Evolutionary conservation across 2,329 filamentous ascomycete species (phyloP).

Genomic region (Exophiala sp.): DNA sequence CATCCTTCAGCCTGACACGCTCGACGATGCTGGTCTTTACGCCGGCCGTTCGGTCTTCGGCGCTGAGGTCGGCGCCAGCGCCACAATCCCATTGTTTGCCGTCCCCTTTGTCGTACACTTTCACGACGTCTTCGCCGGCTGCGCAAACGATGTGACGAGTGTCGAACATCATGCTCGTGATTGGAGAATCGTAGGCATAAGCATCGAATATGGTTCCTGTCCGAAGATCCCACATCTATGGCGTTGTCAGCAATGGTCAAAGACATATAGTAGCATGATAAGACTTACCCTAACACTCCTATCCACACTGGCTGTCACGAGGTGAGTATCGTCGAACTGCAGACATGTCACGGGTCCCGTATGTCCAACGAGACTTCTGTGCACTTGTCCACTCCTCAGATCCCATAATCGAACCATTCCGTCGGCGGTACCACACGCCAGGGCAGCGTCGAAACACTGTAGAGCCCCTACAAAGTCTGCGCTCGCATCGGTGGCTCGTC

Average conservation of each 20-base stretch:
- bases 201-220: slow-evolving; percentile 94
- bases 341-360: slow-evolving; percentile 90
- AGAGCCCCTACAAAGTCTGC: slow-evolving; percentile 93
- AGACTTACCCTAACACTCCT: slow-evolving; percentile 82
- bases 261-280: slow-evolving; percentile 4
- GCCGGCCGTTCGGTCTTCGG: slow-evolving; percentile 60
- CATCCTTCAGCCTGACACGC: slow-evolving; percentile 84
- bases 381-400: slow-evolving; percentile 92
- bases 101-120: slow-evolving; percentile 97
- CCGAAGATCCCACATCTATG: slow-evolving; percentile 94
- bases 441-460: slow-evolving; percentile 91
- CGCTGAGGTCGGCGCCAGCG: slow-evolving; percentile 59
- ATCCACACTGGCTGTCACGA: slow-evolving; percentile 90
- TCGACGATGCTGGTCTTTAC: slow-evolving; percentile 70
- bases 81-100: slow-evolving; percentile 96
- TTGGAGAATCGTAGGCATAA: slow-evolving; percentile 86
- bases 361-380: slow-evolving; percentile 90
- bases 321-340: slow-evolving; percentile 92
- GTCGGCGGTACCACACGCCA: slow-evolving; percentile 94
- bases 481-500: slow-evolving; percentile 60
- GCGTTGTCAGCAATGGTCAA: slow-evolving; percentile 21
- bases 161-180: slow-evolving; percentile 98
- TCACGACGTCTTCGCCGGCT: slow-evolving; percentile 87
- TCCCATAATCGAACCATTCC: slow-evolving; percentile 98
- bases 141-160: slow-evolving; percentile 82